Conservation (phyloP, 2,329 filamentous ascomycete species). For the Trichoderma sp. region DNA sequence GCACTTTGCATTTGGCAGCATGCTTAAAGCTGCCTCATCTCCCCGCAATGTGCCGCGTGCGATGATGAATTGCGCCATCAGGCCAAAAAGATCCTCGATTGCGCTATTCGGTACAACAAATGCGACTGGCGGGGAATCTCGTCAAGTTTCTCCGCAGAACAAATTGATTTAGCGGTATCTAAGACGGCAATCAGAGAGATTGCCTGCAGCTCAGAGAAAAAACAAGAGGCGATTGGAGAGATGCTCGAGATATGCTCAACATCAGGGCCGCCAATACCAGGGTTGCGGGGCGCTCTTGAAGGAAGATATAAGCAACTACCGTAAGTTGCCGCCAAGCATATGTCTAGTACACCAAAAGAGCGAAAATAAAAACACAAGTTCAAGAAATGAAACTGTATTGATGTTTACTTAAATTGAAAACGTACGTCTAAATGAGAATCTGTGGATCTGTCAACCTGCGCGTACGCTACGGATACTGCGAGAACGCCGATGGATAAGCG, state of each 20-base stretch:
- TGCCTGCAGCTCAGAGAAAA: neutral
- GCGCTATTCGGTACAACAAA: neutral
- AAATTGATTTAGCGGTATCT: neutral
- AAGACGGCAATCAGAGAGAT: neutral
- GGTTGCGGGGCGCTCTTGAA: neutral
- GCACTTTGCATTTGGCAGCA: neutral
- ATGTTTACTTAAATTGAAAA: neutral
- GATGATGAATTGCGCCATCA: slow-evolving; percentile 14
- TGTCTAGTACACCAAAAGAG: neutral
- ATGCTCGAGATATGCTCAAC: neutral
- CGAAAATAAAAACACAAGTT: neutral
- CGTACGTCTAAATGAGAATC: no score
- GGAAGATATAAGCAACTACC: neutral
- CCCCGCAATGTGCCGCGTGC: slow-evolving; percentile 4
- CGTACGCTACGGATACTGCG: neutral
- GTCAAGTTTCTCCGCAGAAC: neutral
- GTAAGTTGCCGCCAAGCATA: no score
- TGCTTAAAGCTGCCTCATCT: neutral
- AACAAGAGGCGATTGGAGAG: neutral
- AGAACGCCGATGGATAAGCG: neutral
- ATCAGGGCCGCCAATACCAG: neutral
- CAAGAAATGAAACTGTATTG: neutral
- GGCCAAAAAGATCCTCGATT: neutral
- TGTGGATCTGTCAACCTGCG: neutral
- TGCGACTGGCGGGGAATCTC: neutral